A percentile compares a stretch with the other conserved stretches of the same genome.
Evolutionary conservation across 2,329 filamentous ascomycete genomes (phyloP).

Genomic region (Macrophomina tecta): DNA sequence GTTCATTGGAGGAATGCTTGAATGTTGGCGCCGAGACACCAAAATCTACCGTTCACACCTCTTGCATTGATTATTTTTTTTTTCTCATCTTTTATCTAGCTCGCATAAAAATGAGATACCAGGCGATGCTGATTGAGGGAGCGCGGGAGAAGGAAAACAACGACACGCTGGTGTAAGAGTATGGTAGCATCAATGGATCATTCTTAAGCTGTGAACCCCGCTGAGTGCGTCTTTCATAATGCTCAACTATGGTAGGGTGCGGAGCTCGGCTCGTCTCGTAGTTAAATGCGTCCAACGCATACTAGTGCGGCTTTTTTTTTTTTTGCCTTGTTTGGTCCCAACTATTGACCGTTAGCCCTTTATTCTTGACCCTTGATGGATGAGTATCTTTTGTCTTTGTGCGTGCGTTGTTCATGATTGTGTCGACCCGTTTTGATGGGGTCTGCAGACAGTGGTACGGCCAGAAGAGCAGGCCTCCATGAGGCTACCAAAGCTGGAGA

Average conservation of each 20-base stretch:
- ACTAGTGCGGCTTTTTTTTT: not conserved
- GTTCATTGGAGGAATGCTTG: slow-evolving; percentile 10
- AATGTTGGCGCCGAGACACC: slow-evolving; percentile 1
- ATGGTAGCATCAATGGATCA: slow-evolving; percentile 2
- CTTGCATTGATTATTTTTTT: not conserved
- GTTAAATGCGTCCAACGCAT: not conserved
- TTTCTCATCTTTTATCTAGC: not conserved
- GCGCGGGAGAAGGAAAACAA: not conserved
- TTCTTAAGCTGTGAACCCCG: no score
- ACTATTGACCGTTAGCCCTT: not conserved
- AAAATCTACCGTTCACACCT: slow-evolving; percentile 9
- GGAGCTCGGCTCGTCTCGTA: no score
- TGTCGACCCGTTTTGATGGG: no score
- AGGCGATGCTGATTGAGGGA: not conserved
- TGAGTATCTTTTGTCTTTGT: no score
- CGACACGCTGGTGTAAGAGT: not conserved
- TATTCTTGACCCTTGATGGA: no score
- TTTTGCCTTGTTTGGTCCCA: no score
- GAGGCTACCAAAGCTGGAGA: no score
- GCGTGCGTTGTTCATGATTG: no score
- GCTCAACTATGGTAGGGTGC: no score
- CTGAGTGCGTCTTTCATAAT: not conserved
- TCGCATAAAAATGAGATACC: not conserved
- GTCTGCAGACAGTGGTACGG: no score
- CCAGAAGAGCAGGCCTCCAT: no score